Base-by-base conservation (phyloP, 2,329 filamentous ascomycete species). In the Colletotrichum ledebouriae region DNA sequence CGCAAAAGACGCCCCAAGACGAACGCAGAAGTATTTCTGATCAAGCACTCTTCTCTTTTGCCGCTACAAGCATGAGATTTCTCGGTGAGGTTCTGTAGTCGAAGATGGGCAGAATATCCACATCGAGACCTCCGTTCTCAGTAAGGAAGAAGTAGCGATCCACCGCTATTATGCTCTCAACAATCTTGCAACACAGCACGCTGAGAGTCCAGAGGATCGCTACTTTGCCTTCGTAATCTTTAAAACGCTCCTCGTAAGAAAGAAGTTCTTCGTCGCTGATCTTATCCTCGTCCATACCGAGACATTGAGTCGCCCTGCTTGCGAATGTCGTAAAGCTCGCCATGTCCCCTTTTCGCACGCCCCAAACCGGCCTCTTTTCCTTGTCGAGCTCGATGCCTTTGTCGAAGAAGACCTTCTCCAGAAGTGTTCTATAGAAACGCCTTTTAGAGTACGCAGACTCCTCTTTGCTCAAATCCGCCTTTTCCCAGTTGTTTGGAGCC, bases 151-250 rank as follows among this genome's bases (percentile, higher is more conserved):
- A 73, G 44, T 76, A 77, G 2, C 76, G 75, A 20, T 78, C 76
- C n/a, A 77, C 55, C 0, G 73, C 75, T 59, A 78, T 73, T 0
- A 75, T 65, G 11, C 76, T 78, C 68, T 78, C 76, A 3, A 78
- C 73, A 1, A 77, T 60, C 60, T 78, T 78, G 58, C 76, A 76
- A 65, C 76, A 78, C 0, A 78, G 56, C 12, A 77, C 70, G 9
- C 76, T 73, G 13, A 78, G 63, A 1, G 75, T 77, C 76, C 76
- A 78, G 12, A 78, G 22, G 4, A 78, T 77, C 2, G 76, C 74
- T 3, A 78, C 72, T 37, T 71, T 73, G 3, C 75, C 72, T 42
- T 75, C 72, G 29, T 68, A 72, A 1, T 53, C 39, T 22, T 57
- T 42, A 53, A 77, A 77, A 1, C 67, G 59, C 2, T 63, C 33